phyloP scores from a whole-genome alignment of 371 early-diverging fungal species.

The Mucor irregularis region DNA sequence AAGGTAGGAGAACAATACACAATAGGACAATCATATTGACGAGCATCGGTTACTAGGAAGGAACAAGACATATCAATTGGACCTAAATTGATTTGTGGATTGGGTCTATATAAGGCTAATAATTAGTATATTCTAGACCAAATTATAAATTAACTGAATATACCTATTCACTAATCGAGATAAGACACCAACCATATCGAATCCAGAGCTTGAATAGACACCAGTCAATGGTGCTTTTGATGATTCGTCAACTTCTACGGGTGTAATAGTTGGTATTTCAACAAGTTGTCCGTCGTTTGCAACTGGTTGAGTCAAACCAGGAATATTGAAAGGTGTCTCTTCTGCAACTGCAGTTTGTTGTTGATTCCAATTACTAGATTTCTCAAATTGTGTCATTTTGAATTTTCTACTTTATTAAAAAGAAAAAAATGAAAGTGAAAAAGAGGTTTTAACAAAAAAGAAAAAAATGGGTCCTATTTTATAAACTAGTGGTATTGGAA shows the following conservation, averaged over 20 bases:
- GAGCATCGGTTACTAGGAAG: constrained; percentile 61
- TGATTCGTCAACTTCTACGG: constrained; percentile 7
- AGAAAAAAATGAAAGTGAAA: neutral
- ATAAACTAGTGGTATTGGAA: neutral
- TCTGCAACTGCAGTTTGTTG: neutral
- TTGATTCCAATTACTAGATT: neutral
- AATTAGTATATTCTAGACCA: neutral
- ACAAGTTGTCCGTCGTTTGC: constrained; percentile 11
- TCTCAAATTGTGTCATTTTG: neutral
- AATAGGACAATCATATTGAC: constrained; percentile 55
- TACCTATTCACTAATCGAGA: constrained; percentile 52
- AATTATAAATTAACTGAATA: neutral
- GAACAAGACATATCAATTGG: constrained; percentile 69
- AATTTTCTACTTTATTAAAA: neutral
- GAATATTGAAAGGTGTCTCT: constrained; percentile 5
- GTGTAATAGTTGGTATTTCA: constrained; percentile 15
- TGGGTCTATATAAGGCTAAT: constrained; percentile 34
- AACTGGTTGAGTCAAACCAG: constrained; percentile 7
- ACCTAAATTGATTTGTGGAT: constrained; percentile 63
- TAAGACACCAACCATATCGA: constrained; percentile 61
- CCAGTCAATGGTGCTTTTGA: constrained; percentile 31
- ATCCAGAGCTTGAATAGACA: constrained; percentile 56
- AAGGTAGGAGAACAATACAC: constrained; percentile 69
- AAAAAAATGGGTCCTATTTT: neutral
- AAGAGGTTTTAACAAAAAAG: neutral